phyloP scores from a whole-genome alignment of 345 rosid species.

The Gossypium raimondii region DNA sequence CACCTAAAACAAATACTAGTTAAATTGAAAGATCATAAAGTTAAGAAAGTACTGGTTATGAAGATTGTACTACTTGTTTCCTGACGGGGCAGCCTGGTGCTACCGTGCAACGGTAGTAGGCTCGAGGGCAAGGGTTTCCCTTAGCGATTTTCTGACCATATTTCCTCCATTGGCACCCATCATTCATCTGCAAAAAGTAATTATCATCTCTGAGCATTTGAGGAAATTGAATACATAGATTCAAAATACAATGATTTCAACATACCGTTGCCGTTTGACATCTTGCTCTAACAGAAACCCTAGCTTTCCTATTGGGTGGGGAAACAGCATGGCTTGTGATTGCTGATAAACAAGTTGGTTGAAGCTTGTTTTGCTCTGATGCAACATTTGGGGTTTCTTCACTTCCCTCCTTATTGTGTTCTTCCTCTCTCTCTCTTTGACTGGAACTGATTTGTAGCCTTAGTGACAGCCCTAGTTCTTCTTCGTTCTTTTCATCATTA shows the following conservation, averaged over 20 bases:
- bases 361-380: slow-evolving; percentile 24
- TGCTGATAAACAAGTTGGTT: slow-evolving; percentile 28
- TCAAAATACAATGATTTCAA: neutral
- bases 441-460: slow-evolving; percentile 25
- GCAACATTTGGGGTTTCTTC: slow-evolving; percentile 2
- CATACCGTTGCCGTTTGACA: slow-evolving; percentile 77
- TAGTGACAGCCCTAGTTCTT: slow-evolving; percentile 44
- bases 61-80: slow-evolving; percentile 52
- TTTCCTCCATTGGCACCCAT: slow-evolving; percentile 98
- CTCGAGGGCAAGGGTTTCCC: slow-evolving; percentile 93
- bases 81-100: slow-evolving; percentile 78
- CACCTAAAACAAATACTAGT: slow-evolving; percentile 31
- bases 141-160: slow-evolving; percentile 91
- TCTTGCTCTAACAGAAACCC: slow-evolving; percentile 91
- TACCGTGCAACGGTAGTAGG: slow-evolving; percentile 85
- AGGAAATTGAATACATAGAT: neutral
- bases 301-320: slow-evolving; percentile 53
- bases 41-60: neutral
- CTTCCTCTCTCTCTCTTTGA: slow-evolving; percentile 6
- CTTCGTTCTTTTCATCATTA: slow-evolving; percentile 10
- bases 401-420: neutral
- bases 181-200: slow-evolving; percentile 55
- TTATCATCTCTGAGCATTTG: neutral
- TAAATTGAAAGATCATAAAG: neutral
- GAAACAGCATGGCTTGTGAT: slow-evolving; percentile 27